Evolutionary conservation across 768 basidiomycete species (phyloP), one percentile per base, ranked within the genome.

Genomic region (Mycena belliarum): DNA sequence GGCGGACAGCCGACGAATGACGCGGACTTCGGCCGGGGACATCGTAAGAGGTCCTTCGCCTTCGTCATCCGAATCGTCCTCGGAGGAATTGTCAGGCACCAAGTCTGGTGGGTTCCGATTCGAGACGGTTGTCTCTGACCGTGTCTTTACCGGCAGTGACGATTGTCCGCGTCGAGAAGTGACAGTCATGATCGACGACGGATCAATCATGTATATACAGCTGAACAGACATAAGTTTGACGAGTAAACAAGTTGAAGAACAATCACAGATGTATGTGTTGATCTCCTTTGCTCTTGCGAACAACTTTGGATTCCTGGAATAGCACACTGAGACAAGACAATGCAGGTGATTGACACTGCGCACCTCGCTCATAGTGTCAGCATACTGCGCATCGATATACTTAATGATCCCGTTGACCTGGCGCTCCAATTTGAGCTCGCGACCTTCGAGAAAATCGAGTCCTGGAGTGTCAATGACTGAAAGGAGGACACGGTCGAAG

Each of bases 191-290:
- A 93, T 82, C 16, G 88, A 85, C 24, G 82, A 72, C 14, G 92
- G 91, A 66, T 93, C 90, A 66, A 93, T 80, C 82, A 93, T 81
- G 72, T 94, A 93, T 58, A 94, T 89, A 69, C 88, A 91, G 44
- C 91, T 92, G 57, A 28, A 51, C 14, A 51, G 38, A 52, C 40
- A 60, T 62, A 61, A 56, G 23, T 46, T 40, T 37, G 44, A 42
- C 20, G 25, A 14, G 9, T 24, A 15, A 52, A 35, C 25, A 52
- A 49, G 20, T 40, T 18, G 46, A 43, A 57, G 48, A 23, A 54
- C 61, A 72, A 90, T 72, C 70, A 93, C 91, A 93, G 73, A 73
- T 95, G 92, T 65, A 95, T 87, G 65, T 94, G 93, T 65, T 91
- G 89, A 73, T 95, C 92, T 47, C 90, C 91, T 75, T 88, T 92